These are phyloP conservation scores for Boletus patriciae DNA, from an alignment of 768 basidiomycete species.

Conservation along the genomic window DNA sequence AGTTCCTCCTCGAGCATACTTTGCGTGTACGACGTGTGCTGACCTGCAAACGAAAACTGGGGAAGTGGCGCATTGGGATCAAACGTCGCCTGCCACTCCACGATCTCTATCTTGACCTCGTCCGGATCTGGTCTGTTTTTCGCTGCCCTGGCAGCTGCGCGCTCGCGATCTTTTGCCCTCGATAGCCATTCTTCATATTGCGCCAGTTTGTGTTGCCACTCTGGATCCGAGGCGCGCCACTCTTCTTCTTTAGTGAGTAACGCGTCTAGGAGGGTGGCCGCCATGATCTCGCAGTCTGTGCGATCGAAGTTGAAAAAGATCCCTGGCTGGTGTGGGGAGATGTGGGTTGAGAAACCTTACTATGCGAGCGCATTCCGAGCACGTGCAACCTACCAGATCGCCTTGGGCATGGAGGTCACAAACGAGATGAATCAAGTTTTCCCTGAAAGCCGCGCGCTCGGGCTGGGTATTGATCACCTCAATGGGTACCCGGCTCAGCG, in stretches of 20 bases:
- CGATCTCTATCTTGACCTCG: constrained; percentile 21
- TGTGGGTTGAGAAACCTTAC: not conserved
- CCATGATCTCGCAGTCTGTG: constrained; percentile 56
- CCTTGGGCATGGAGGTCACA: constrained; percentile 55
- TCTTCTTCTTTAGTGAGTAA: constrained; percentile 46
- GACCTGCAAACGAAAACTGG: constrained; percentile 60
- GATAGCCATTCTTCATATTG: constrained; percentile 53
- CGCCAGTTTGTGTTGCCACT: constrained; percentile 51
- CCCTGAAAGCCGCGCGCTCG: constrained; percentile 29
- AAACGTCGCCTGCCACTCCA: constrained; percentile 54
- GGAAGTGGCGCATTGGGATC: constrained; percentile 56
- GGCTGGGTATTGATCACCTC: constrained; percentile 37
- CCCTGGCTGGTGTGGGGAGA: constrained; percentile 47
- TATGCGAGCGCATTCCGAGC: not conserved
- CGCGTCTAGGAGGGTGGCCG: constrained; percentile 32
- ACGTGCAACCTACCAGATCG: constrained; percentile 47
- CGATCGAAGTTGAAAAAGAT: constrained; percentile 70
- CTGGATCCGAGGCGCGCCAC: constrained; percentile 48
- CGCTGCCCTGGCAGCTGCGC: constrained; percentile 39
- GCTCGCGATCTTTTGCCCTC: constrained; percentile 48
- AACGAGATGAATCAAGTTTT: constrained; percentile 52
- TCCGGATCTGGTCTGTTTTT: constrained; percentile 39
- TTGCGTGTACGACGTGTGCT: constrained; percentile 42
- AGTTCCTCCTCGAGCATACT: constrained; percentile 53
- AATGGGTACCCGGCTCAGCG: constrained; percentile 25